These are phyloP conservation scores for Penicillium sp. DNA, from an alignment of 2,329 filamentous ascomycete species.

Conservation along the genomic window DNA sequence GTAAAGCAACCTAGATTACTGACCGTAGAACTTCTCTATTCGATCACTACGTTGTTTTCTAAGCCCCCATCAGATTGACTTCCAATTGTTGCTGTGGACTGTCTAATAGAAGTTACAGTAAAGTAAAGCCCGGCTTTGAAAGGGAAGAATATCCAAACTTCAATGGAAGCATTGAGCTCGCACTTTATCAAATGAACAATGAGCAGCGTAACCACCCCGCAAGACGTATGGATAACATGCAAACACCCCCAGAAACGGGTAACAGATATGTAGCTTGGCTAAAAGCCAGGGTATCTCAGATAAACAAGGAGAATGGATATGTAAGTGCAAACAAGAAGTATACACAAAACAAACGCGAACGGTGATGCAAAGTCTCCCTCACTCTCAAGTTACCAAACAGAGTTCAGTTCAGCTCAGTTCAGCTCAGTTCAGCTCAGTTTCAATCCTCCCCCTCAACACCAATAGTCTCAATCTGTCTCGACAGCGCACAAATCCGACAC, in stretches of 20 bases:
- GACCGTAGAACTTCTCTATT: no score
- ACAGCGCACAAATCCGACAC: slow-evolving; percentile 40
- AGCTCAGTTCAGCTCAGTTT: no score
- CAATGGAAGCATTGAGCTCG: neutral
- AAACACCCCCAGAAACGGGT: neutral
- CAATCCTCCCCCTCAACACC: slow-evolving; percentile 21
- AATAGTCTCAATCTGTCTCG: slow-evolving; percentile 35
- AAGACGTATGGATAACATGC: slow-evolving; percentile 3
- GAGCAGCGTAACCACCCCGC: neutral
- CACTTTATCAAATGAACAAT: neutral
- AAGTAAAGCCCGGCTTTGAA: neutral
- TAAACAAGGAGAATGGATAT: slow-evolving; percentile 9
- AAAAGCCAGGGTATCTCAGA: slow-evolving; percentile 12
- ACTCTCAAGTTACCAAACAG: no score
- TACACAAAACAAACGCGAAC: slow-evolving; percentile 2
- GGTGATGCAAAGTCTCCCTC: neutral
- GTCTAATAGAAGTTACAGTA: neutral
- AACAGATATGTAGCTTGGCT: neutral
- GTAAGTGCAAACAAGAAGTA: slow-evolving; percentile 8
- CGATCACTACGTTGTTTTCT: no score
- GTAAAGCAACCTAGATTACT: no score
- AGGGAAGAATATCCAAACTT: neutral
- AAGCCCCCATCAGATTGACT: neutral
- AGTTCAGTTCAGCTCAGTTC: no score
- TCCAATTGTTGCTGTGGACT: neutral